Percentiles rank a stretch among this genome's conserved stretches.
These are phyloP conservation scores for Vigna radiata DNA, from an alignment of 306 rosid species.

Conservation along the genomic window DNA sequence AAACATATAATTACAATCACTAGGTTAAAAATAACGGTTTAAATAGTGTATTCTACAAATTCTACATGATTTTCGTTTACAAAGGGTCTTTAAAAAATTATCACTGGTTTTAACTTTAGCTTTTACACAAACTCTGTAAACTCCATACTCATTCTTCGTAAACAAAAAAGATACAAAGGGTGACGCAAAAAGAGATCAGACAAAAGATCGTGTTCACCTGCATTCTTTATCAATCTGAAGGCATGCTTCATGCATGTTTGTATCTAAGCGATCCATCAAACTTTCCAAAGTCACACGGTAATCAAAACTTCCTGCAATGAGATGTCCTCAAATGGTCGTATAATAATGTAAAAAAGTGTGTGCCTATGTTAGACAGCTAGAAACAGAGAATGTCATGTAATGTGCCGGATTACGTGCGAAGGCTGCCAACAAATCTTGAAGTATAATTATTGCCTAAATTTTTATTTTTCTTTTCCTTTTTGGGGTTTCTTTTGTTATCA, in stretches of 20 bases:
- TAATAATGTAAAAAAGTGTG: background rate
- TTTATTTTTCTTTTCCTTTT: background rate
- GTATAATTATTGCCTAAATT: slow-evolving; percentile 1
- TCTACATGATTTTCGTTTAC: too few relatives aligned
- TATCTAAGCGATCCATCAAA: slow-evolving; percentile 71
- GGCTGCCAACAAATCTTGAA: background rate
- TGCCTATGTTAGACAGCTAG: slow-evolving; percentile 1
- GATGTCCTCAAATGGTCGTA: slow-evolving; percentile 24
- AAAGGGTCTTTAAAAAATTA: background rate
- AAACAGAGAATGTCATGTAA: background rate
- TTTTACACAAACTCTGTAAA: background rate
- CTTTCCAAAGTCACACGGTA: slow-evolving; percentile 73
- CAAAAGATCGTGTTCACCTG: slow-evolving; percentile 54
- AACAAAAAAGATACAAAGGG: slow-evolving; percentile 3
- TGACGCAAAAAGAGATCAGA: background rate
- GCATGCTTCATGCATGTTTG: slow-evolving; percentile 76
- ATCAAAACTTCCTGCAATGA: slow-evolving; percentile 52
- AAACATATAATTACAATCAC: too few relatives aligned
- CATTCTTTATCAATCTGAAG: slow-evolving; percentile 73
- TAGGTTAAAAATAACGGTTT: too few relatives aligned
- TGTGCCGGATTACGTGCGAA: background rate
- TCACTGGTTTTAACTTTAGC: background rate
- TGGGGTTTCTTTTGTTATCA: background rate
- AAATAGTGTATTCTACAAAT: too few relatives aligned
- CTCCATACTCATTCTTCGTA: background rate